Percentiles rank a stretch among this genome's conserved stretches.
Conservation (phyloP, 2,329 filamentous ascomycete genomes). For the Curvularia lunata region DNA sequence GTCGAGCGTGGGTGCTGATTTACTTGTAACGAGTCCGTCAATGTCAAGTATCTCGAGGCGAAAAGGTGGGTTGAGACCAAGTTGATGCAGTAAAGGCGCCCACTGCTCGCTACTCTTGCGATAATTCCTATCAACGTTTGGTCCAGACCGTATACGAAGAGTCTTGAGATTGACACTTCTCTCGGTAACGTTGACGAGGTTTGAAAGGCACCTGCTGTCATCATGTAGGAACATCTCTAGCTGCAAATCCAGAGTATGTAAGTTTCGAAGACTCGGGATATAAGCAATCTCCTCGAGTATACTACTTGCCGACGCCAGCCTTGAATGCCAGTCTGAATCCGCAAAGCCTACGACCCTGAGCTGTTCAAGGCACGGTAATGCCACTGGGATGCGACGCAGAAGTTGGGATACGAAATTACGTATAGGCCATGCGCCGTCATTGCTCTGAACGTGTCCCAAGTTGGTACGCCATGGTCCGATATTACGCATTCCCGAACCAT, state of each 20-base stretch:
- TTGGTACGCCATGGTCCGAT: not conserved
- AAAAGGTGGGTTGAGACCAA: slow-evolving; percentile 10
- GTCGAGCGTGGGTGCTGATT: slow-evolving; percentile 10
- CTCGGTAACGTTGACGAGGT: slow-evolving; percentile 1
- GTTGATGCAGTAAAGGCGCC: slow-evolving; percentile 4
- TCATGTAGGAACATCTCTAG: slow-evolving; percentile 7
- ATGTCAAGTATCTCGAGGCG: slow-evolving; percentile 12
- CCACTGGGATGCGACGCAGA: not conserved
- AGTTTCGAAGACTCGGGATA: not conserved
- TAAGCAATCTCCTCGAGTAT: not conserved
- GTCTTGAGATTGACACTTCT: not conserved
- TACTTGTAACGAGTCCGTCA: slow-evolving; percentile 12
- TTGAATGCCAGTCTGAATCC: slow-evolving; percentile 5
- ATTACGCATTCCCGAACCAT: not conserved
- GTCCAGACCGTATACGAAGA: not conserved
- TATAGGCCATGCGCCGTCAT: not conserved
- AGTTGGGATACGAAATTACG: not conserved
- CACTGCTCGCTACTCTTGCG: not conserved
- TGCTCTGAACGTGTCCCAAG: not conserved
- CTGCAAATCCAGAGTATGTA: slow-evolving; percentile 9
- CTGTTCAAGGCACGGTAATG: not conserved
- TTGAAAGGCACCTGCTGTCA: not conserved
- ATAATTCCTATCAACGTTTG: not conserved
- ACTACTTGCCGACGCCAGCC: not conserved
- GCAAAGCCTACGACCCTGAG: not conserved